These are phyloP conservation scores for Hypericum androsaemum DNA, from an alignment of 345 rosid species.

Conservation along the genomic window DNA sequence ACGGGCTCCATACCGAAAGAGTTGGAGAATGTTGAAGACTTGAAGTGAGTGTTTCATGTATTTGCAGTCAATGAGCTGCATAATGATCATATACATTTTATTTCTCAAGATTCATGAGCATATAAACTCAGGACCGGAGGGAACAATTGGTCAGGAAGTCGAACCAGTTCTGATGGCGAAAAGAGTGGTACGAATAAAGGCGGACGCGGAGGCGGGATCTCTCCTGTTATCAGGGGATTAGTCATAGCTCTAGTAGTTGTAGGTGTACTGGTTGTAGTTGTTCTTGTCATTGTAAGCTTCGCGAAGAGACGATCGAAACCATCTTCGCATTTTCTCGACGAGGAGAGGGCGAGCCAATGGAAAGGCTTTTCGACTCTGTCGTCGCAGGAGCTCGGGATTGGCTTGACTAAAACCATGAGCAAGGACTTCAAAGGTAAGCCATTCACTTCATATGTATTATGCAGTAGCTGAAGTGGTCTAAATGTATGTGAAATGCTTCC, in stretches of 20 bases:
- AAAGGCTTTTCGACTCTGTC: conserved; percentile 35
- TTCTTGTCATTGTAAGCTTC: conserved; percentile 29
- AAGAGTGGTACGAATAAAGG: background rate
- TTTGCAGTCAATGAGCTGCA: background rate
- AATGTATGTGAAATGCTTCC: no score
- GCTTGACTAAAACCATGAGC: conserved; percentile 18
- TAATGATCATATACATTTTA: no score
- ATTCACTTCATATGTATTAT: conserved; percentile 3
- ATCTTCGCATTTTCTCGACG: conserved; percentile 69
- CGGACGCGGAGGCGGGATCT: conserved; percentile 11
- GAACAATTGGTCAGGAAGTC: conserved; percentile 50
- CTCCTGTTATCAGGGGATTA: conserved; percentile 24
- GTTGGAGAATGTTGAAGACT: conserved; percentile 41
- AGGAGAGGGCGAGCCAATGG: conserved; percentile 36
- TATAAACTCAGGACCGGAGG: conserved; percentile 56
- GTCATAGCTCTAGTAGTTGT: conserved; percentile 32
- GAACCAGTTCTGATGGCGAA: conserved; percentile 47
- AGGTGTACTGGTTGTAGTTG: conserved; percentile 38
- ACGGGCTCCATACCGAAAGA: conserved; percentile 81
- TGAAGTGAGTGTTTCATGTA: conserved; percentile 44
- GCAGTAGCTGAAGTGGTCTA: no score
- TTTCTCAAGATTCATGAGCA: no score
- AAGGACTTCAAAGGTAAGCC: conserved; percentile 38
- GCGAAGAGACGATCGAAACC: conserved; percentile 30
- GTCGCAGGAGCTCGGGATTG: conserved; percentile 37